These are phyloP conservation scores for Moesziomyces sp. DNA, from an alignment of 1,284 basidiomycete genomes.

Conservation along the genomic window DNA sequence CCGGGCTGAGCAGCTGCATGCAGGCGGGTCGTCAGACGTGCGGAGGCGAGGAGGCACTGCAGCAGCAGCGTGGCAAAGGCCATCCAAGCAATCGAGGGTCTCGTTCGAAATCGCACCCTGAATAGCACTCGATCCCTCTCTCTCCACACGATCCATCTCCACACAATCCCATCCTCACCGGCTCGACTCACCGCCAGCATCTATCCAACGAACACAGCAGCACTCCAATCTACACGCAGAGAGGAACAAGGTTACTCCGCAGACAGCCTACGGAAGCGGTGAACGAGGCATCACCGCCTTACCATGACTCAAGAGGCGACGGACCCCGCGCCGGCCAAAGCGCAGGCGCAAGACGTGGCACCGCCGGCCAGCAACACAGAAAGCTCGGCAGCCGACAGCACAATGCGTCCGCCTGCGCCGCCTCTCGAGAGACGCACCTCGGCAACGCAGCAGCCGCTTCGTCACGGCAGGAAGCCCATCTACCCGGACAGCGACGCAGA, in stretches of 20 bases:
- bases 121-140: too few relatives aligned
- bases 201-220: too few relatives aligned
- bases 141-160: too few relatives aligned
- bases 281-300: background rate
- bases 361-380: background rate
- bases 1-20: too few relatives aligned
- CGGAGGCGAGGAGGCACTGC: too few relatives aligned
- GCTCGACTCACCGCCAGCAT: too few relatives aligned
- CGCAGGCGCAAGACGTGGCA: background rate
- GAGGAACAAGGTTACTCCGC: background rate
- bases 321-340: background rate
- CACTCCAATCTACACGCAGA: too few relatives aligned
- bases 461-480: slow-evolving; percentile 51
- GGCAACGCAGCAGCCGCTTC: slow-evolving; percentile 37
- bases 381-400: background rate
- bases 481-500: slow-evolving; percentile 52
- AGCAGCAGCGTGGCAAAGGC: too few relatives aligned
- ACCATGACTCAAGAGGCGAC: background rate
- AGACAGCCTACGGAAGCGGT: background rate
- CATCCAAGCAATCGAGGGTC: too few relatives aligned
- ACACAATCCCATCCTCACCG: too few relatives aligned
- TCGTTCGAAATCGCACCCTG: too few relatives aligned
- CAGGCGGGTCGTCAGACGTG: too few relatives aligned
- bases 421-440: slow-evolving; percentile 36
- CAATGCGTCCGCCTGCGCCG: slow-evolving; percentile 7